Evolutionary conservation across 768 basidiomycete species (phyloP).

Genomic region (Cystobasidium tubakii): DNA sequence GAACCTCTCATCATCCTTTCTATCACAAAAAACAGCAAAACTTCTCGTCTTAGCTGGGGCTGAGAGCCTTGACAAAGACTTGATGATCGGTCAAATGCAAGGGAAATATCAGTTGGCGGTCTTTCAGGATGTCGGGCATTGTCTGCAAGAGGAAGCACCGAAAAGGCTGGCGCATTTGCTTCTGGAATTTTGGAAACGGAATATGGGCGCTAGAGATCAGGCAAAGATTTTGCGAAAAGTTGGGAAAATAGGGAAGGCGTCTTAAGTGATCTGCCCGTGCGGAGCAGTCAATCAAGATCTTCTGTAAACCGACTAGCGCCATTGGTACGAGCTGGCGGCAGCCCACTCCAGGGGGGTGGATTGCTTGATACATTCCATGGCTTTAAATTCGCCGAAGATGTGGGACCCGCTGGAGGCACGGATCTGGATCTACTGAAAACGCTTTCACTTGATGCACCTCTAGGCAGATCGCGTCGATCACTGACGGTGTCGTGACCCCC

Average conservation of each 20-base stretch:
- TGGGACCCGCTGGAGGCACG: too few relatives aligned
- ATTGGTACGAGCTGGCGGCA: too few relatives aligned
- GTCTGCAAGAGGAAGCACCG: slow-evolving; percentile 73
- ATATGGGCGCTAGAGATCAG: slow-evolving; percentile 52
- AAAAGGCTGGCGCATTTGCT: slow-evolving; percentile 43
- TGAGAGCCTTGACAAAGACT: slow-evolving; percentile 80
- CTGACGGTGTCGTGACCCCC: too few relatives aligned
- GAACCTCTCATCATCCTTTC: slow-evolving; percentile 71
- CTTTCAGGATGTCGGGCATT: slow-evolving; percentile 79
- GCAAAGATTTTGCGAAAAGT: slow-evolving; percentile 57
- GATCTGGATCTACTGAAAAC: too few relatives aligned
- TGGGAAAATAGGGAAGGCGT: slow-evolving; percentile 58
- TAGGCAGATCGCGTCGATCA: too few relatives aligned
- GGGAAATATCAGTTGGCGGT: slow-evolving; percentile 92
- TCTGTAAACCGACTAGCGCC: too few relatives aligned
- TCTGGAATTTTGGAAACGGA: slow-evolving; percentile 27
- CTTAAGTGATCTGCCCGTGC: too few relatives aligned
- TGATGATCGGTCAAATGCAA: slow-evolving; percentile 96
- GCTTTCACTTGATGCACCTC: too few relatives aligned
- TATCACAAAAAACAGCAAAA: slow-evolving; percentile 70
- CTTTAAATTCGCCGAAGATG: too few relatives aligned
- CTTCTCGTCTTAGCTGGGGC: slow-evolving; percentile 85
- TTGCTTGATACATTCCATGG: too few relatives aligned
- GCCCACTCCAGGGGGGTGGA: too few relatives aligned
- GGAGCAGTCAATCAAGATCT: too few relatives aligned